Evolutionary conservation across 176 grass and related monocot genomes (phyloP), one percentile per base, ranked within the genome.

Genomic region (Avena insularis): DNA sequence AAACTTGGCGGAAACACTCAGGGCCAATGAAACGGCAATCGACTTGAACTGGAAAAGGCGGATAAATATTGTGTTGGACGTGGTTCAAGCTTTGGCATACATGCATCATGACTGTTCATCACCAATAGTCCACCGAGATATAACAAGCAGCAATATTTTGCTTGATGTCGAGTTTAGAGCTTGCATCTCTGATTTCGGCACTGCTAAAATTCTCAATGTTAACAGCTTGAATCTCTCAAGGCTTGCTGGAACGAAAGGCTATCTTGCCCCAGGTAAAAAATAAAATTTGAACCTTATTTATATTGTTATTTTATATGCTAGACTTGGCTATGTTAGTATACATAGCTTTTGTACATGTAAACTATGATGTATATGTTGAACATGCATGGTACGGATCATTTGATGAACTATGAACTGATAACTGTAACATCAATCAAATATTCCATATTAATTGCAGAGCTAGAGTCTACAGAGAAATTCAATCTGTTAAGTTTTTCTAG

Each of bases 221-320:
- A 55, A 55, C 53, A 55, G 53, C 53, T 14, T 16, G 15, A 71
- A 71, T 5, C 4, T 19, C 68, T n/a, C 68, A 43, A 71, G 68
- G 12, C 36, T 71, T 17, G 38, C 19, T n/a, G 68, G 67, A 8
- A n/a, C 68, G 19, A 71, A 71, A 71, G 68, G 68, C 9, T 46
- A 71, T 46, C 7, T 71, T 71, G 68, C 68, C 68, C 68, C 67
- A 20, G 68, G 68, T 71, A 59, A 59, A 59, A 59, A 59, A 59
- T 59, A 59, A n/a, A 71, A 11, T 21, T 21, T 31, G 38, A 17
- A 71, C 17, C 56, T 9, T 46, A 46, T n/a, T 6, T 59, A 59
- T n/a, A 59, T 59, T 55, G 53, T 55, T 54, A 16, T 54, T 54
- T 54, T 20, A 58, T 58, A 20, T n/a, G n/a, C 19, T 59, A 59